Conservation (phyloP, 805 yeast genomes). For the Clavispora asparagi region DNA sequence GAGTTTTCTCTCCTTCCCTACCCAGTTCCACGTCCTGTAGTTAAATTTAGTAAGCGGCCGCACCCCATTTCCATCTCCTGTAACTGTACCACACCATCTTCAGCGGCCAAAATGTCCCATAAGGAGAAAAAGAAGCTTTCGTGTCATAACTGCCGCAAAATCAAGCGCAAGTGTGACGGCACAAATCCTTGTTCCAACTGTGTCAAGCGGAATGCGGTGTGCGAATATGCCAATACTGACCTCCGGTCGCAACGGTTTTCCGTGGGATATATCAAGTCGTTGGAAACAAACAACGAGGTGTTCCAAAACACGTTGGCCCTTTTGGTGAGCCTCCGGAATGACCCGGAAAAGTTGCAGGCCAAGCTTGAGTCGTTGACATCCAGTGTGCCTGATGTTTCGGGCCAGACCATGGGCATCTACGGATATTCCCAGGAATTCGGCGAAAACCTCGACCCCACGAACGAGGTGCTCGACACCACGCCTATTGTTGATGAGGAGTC, state of each 20-base stretch:
- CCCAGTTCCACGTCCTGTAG: too few relatives aligned
- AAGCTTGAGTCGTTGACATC: conserved; percentile 11
- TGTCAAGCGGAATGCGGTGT: conserved; percentile 5
- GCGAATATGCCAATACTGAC: conserved; percentile 14
- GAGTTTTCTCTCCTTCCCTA: too few relatives aligned
- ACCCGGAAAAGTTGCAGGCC: conserved; percentile 10
- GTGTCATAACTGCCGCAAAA: conserved; percentile 14
- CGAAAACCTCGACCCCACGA: conserved; percentile 3
- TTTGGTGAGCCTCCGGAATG: conserved; percentile 10
- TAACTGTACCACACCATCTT: neutral
- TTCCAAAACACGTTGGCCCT: conserved; percentile 9
- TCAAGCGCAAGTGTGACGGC: conserved; percentile 16
- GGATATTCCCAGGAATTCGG: conserved; percentile 2
- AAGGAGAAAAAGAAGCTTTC: conserved; percentile 7
- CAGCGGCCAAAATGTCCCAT: neutral
- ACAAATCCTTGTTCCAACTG: conserved; percentile 14
- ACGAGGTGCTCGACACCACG: conserved; percentile 1
- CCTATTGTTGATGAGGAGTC: conserved; percentile 6
- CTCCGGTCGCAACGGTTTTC: conserved; percentile 14
- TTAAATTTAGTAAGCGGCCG: too few relatives aligned
- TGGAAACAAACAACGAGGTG: conserved; percentile 14
- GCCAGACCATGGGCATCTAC: neutral
- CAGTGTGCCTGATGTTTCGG: conserved; percentile 4
- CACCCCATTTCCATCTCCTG: too few relatives aligned
- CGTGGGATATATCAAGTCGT: conserved; percentile 13